A percentile compares a stretch with the other conserved stretches of the same genome.
Evolutionary conservation across 768 basidiomycete species (phyloP).

Genomic region (Kwoniella bestiolae): DNA sequence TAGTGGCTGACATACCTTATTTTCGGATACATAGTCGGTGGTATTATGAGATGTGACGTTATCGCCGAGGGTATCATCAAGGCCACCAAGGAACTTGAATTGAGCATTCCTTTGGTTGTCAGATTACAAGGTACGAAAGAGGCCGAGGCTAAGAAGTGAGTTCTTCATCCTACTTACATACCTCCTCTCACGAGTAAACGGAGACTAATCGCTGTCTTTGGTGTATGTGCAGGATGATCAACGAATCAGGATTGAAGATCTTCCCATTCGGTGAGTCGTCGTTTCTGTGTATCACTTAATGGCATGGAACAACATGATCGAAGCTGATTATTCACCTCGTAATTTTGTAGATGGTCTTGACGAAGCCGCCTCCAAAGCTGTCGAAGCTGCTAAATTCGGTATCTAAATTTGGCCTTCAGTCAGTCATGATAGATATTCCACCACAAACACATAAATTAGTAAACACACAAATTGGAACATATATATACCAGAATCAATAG

Average conservation of each 20-base stretch:
- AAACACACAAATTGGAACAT: neutral
- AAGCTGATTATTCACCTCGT: neutral
- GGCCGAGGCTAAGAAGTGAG: slow-evolving; percentile 89
- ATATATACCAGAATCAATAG: neutral
- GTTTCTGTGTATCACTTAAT: neutral
- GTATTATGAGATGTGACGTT: slow-evolving; percentile 96
- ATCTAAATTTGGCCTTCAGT: neutral
- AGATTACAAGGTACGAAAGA: slow-evolving; percentile 97
- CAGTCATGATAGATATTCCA: neutral
- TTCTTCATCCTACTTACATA: slow-evolving; percentile 30
- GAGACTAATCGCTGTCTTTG: neutral
- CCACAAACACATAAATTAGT: neutral
- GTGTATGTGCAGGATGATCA: slow-evolving; percentile 75
- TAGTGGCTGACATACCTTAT: too few relatives aligned
- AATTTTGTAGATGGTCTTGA: slow-evolving; percentile 72
- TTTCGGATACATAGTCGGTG: slow-evolving; percentile 63
- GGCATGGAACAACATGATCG: neutral
- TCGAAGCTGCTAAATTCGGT: slow-evolving; percentile 56
- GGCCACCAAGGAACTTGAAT: slow-evolving; percentile 85
- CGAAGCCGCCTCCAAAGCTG: slow-evolving; percentile 71
- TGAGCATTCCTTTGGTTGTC: slow-evolving; percentile 87
- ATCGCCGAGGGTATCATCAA: slow-evolving; percentile 83
- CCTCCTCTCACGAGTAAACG: neutral
- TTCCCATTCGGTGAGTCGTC: slow-evolving; percentile 67
- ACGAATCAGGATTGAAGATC: slow-evolving; percentile 87